Percentiles rank a stretch among this genome's conserved stretches.
Conservation (phyloP, 805 yeast species). For the Deakozyma indianensis region DNA sequence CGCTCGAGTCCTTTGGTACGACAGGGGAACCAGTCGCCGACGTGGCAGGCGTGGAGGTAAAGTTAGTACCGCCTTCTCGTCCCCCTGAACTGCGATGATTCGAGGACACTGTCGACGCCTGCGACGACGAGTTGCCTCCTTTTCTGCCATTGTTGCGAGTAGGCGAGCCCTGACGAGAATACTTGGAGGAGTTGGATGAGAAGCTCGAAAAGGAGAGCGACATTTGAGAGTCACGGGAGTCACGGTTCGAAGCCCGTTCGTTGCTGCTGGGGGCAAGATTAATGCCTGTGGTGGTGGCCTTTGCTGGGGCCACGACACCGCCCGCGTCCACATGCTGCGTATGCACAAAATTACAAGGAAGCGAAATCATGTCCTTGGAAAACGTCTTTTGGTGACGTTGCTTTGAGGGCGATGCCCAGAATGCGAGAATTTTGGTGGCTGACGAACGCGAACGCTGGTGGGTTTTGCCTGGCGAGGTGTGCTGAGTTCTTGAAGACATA, state of each 20-base stretch:
- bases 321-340: constrained; percentile 11
- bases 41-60: neutral
- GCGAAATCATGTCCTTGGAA: constrained; percentile 9
- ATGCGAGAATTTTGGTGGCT: neutral
- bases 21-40: neutral
- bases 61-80: neutral
- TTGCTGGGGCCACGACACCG: neutral
- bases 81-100: neutral
- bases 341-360: constrained; percentile 14
- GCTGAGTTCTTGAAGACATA: neutral
- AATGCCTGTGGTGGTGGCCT: neutral
- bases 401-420: constrained; percentile 2
- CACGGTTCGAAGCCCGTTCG: neutral
- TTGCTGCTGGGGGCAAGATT: neutral
- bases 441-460: constrained; percentile 1
- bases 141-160: neutral
- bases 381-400: constrained; percentile 1
- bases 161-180: neutral
- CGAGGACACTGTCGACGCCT: neutral
- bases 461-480: neutral
- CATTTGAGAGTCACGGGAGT: neutral
- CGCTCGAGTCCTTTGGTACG: constrained; percentile 2
- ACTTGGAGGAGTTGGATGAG: neutral
- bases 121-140: neutral
- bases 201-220: constrained; percentile 3